Percentiles rank a stretch among this genome's conserved stretches.
These are phyloP conservation scores for Aspergillus pseudoviridinutans DNA, from an alignment of 2,329 filamentous ascomycete species.

Conservation along the genomic window DNA sequence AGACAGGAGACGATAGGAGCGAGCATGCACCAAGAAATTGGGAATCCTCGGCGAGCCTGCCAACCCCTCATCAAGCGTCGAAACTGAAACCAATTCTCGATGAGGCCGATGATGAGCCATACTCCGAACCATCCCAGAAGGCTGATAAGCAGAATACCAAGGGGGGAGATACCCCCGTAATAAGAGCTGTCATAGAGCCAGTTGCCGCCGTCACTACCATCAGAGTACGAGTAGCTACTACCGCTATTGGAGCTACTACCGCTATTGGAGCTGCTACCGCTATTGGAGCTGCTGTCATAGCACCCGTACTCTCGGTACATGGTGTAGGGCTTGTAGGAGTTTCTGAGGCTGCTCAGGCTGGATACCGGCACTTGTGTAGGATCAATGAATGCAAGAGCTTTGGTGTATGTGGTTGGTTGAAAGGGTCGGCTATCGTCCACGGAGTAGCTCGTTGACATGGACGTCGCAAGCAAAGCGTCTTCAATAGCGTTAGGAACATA, in stretches of 20 bases:
- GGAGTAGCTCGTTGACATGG: constrained; percentile 17
- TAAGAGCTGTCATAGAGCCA: constrained; percentile 22
- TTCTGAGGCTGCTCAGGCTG: constrained; percentile 19
- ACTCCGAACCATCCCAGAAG: constrained; percentile 26
- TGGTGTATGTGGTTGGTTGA: constrained; percentile 22
- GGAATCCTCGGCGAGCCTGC: constrained; percentile 30
- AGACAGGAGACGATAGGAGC: constrained; percentile 19
- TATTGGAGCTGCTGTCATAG: constrained; percentile 5
- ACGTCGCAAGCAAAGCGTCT: constrained; percentile 17
- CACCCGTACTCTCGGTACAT: constrained; percentile 15
- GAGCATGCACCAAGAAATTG: constrained; percentile 25
- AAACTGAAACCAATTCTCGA: constrained; percentile 30
- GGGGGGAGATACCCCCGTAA: constrained; percentile 18
- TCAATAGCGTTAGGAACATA: constrained; percentile 14
- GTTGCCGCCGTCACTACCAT: constrained; percentile 8
- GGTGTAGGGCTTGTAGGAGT: constrained; percentile 10
- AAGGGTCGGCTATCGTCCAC: constrained; percentile 21
- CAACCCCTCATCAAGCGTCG: constrained; percentile 31
- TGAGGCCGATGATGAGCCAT: constrained; percentile 23
- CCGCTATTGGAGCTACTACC: not conserved
- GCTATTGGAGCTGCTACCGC: not conserved
- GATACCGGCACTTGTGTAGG: constrained; percentile 25
- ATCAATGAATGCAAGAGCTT: constrained; percentile 23
- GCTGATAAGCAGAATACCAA: constrained; percentile 23
- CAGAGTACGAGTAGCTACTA: constrained; percentile 1